phyloP scores from a whole-genome alignment of 768 basidiomycete species.

The Jaapia argillacea region DNA sequence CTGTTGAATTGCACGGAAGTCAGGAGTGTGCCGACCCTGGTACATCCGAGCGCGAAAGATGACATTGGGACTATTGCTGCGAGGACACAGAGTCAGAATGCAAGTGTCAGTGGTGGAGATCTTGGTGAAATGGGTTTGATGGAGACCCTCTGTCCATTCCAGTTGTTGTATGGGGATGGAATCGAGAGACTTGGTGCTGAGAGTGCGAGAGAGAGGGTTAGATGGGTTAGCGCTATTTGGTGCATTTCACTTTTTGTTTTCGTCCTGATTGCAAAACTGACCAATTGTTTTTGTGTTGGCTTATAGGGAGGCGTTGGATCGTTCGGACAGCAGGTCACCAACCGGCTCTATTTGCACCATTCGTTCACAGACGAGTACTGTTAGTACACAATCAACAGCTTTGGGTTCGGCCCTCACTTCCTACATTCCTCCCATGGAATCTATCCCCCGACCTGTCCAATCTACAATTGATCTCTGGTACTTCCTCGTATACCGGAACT shows the following conservation, averaged over 20 bases:
- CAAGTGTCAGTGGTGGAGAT: constrained; percentile 29
- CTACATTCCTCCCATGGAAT: constrained; percentile 67
- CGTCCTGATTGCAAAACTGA: too few species aligned
- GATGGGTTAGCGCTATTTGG: constrained; percentile 92
- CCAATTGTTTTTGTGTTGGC: too few species aligned
- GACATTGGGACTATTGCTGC: constrained; percentile 87
- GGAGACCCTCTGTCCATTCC: constrained; percentile 82
- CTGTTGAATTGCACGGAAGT: constrained; percentile 81
- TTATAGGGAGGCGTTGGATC: constrained; percentile 69
- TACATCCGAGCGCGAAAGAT: constrained; percentile 70
- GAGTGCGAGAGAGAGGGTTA: constrained; percentile 73
- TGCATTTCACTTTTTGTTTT: too few species aligned
- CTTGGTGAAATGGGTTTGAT: constrained; percentile 30
- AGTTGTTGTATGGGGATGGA: constrained; percentile 83
- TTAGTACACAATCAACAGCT: constrained; percentile 21
- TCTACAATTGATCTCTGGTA: constrained; percentile 35
- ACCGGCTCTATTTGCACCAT: constrained; percentile 62
- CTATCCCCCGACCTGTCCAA: constrained; percentile 66
- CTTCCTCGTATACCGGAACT: constrained; percentile 31
- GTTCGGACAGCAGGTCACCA: constrained; percentile 39
- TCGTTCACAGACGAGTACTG: constrained; percentile 39
- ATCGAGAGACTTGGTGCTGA: constrained; percentile 86
- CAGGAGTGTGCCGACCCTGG: constrained; percentile 72
- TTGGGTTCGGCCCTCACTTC: constrained; percentile 62
- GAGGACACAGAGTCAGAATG: constrained; percentile 38